Evolutionary conservation across 331 rosid genomes (phyloP), one percentile per base, ranked within the genome.

Genomic region (Stylosanthes scabra): DNA sequence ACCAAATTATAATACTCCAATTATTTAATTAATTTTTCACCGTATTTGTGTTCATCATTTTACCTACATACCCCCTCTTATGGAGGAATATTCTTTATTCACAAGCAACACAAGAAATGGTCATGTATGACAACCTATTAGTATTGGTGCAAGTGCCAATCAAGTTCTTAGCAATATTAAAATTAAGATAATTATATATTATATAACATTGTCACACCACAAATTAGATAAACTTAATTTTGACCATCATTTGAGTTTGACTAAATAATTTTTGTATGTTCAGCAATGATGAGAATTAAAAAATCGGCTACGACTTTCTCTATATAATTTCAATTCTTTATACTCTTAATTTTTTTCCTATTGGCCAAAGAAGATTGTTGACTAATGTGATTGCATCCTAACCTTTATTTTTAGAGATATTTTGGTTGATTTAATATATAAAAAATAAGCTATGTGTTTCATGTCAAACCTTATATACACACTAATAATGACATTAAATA

Each of bases 281-380:
- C 69, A 63, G 39, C 54, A 20, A 20, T 9, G 49, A 31, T 15
- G 49, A 15, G 68, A 46, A 3, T 27, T 11, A 25, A 45, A 4
- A 44, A 64, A 16, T 12, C 25, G 40, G 20, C 25, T 27, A 16
- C 9, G 3, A 66, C 29, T 51, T 12, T 51, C 12, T 34, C 39
- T 34, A 34, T 34, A 3, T 34, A 4, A 34, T 34, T 34, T 3
- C 39, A 3, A 4, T 34, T 34, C 0, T 34, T 3, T 34, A 34
- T 34, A 34, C 12, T 20, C 9, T 13, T 12, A 3, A n/a, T 49
- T 66, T 8, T 0, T 27, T n/a, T 75, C n/a, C 31, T 45, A 27
- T 41, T 44, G 15, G 54, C 3, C 15, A 44, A 75, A 46, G 51
- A 45, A 65, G n/a, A 20, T 12, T 20, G 71, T 75, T 57, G 73